A percentile compares a stretch with the other conserved stretches of the same genome.
These are phyloP conservation scores for Dittrichia graveolens DNA, from an alignment of 129 eudicot species.

Conservation along the genomic window DNA sequence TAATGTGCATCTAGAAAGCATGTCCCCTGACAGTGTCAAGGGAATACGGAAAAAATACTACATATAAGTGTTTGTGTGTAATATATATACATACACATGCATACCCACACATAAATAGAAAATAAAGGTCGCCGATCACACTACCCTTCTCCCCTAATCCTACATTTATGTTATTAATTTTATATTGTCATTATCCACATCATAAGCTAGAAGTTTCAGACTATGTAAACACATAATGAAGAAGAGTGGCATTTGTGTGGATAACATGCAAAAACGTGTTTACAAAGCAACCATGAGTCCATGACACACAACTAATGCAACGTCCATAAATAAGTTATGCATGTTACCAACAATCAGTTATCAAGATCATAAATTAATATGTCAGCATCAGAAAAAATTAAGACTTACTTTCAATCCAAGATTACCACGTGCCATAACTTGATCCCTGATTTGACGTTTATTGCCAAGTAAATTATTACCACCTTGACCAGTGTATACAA, in stretches of 20 bases:
- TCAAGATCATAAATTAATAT: background rate
- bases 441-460: conserved; percentile 69
- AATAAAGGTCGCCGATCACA: too few species aligned
- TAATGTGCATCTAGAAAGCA: too few species aligned
- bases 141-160: too few species aligned
- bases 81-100: too few species aligned
- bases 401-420: conserved; percentile 72
- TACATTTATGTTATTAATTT: too few species aligned
- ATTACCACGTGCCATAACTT: conserved; percentile 75
- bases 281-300: background rate
- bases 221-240: background rate
- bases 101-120: too few species aligned
- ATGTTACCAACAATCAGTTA: conserved; percentile 14
- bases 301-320: background rate
- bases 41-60: too few species aligned
- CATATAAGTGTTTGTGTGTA: too few species aligned
- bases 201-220: too few species aligned
- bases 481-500: conserved; percentile 96
- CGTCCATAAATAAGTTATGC: background rate
- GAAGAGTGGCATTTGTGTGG: background rate
- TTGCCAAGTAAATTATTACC: conserved; percentile 79
- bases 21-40: too few species aligned
- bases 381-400: background rate
- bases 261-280: background rate
- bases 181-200: too few species aligned